Percentiles rank a stretch among this genome's conserved stretches.
phyloP scores from a whole-genome alignment of 148 eudicot genomes.

The Camellia lanceoleosa region DNA sequence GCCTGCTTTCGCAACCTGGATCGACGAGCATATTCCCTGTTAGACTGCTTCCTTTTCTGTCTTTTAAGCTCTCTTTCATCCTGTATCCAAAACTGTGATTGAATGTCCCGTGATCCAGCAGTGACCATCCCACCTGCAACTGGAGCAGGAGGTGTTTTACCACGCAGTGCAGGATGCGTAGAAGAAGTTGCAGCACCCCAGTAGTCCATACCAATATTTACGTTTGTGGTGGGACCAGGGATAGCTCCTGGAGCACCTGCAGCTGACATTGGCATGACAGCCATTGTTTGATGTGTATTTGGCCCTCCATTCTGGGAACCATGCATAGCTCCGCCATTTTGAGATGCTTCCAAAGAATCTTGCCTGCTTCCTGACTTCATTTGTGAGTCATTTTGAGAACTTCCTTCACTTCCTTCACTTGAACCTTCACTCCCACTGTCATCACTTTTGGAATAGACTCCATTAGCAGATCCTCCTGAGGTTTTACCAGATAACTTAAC shows the following conservation, averaged over 20 bases:
- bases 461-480: too few species aligned
- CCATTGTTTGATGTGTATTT: conserved; percentile 48
- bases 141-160: conserved; percentile 63
- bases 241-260: conserved; percentile 54
- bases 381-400: too few species aligned
- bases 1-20: conserved; percentile 98
- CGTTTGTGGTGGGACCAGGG: conserved; percentile 83
- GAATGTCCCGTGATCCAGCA: conserved; percentile 80
- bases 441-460: too few species aligned
- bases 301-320: conserved; percentile 69
- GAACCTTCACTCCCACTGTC: too few species aligned
- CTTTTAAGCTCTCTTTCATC: conserved; percentile 93
- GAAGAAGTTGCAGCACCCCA: conserved; percentile 72
- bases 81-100: conserved; percentile 88
- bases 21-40: conserved; percentile 91
- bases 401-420: too few species aligned
- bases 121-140: conserved; percentile 68
- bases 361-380: conserved; percentile 57
- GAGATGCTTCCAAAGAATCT: conserved; percentile 65
- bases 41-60: conserved; percentile 90
- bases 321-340: conserved; percentile 59
- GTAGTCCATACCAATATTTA: conserved; percentile 97
- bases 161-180: conserved; percentile 58
- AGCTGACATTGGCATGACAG: conserved; percentile 60
- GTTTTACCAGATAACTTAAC: too few species aligned